phyloP scores from a whole-genome alignment of 805 yeast species.

The Komagataella phaffii region DNA sequence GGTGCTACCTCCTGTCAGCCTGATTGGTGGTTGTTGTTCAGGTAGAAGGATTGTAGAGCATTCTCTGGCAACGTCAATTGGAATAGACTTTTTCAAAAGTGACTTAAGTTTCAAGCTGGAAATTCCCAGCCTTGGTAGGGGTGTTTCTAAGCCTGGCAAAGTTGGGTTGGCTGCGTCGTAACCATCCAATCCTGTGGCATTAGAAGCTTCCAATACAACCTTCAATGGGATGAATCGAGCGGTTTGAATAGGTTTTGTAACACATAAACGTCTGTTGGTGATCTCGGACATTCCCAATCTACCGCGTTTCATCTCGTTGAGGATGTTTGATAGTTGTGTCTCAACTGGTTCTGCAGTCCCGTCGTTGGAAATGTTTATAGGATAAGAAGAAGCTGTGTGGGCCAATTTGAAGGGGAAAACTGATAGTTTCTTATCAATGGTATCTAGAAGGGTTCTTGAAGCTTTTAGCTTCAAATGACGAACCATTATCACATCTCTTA shows the following conservation, averaged over 20 bases:
- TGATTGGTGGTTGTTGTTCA: constrained; percentile 42
- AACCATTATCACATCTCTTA: constrained; percentile 73
- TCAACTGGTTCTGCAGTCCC: constrained; percentile 12
- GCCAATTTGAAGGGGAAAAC: constrained; percentile 88
- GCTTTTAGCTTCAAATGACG: constrained; percentile 64
- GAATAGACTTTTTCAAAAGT: constrained; percentile 38
- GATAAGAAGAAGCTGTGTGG: constrained; percentile 52
- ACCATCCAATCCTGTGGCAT: constrained; percentile 56
- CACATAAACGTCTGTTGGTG: constrained; percentile 64
- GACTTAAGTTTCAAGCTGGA: constrained; percentile 57
- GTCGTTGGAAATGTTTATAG: constrained; percentile 29
- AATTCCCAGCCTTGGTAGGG: constrained; percentile 62
- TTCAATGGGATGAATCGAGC: constrained; percentile 66
- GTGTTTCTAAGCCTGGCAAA: constrained; percentile 63
- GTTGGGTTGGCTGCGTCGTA: constrained; percentile 50
- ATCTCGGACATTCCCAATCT: constrained; percentile 75
- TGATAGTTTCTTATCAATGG: constrained; percentile 60
- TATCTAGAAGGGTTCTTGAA: constrained; percentile 55
- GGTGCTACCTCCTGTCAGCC: constrained; percentile 71
- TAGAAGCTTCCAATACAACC: constrained; percentile 45
- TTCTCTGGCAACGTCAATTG: constrained; percentile 63
- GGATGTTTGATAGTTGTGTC: constrained; percentile 29
- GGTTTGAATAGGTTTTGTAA: constrained; percentile 56
- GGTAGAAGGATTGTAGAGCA: constrained; percentile 55
- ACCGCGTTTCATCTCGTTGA: constrained; percentile 42